These are phyloP conservation scores for Tephrocybe sp. DNA, from an alignment of 768 basidiomycete genomes.

Conservation along the genomic window DNA sequence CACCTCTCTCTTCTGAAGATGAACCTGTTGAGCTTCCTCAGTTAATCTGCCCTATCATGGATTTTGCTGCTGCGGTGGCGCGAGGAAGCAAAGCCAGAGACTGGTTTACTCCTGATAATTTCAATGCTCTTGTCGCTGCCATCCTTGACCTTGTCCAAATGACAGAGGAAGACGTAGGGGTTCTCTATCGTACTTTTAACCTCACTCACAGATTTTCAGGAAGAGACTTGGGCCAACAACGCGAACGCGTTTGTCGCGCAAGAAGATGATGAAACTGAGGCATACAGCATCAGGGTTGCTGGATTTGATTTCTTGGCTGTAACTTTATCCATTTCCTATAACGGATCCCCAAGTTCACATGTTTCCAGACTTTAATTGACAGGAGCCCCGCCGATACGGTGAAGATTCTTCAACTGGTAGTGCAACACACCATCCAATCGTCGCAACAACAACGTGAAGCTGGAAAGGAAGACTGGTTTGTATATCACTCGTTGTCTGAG, in stretches of 20 bases:
- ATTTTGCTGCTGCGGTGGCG: slow-evolving; percentile 68
- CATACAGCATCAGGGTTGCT: slow-evolving; percentile 80
- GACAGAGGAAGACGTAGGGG: slow-evolving; percentile 81
- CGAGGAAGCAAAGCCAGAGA: slow-evolving; percentile 62
- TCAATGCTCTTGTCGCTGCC: slow-evolving; percentile 47
- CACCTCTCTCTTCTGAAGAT: slow-evolving; percentile 71
- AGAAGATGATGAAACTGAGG: slow-evolving; percentile 87
- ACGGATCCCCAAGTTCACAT: background rate
- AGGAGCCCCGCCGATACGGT: slow-evolving; percentile 49
- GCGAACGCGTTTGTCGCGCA: slow-evolving; percentile 92
- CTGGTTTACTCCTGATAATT: slow-evolving; percentile 57
- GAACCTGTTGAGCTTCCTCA: slow-evolving; percentile 73
- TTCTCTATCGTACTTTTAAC: background rate
- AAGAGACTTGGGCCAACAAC: slow-evolving; percentile 86
- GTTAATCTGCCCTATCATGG: slow-evolving; percentile 75
- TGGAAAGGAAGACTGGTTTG: slow-evolving; percentile 64
- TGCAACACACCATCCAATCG: slow-evolving; percentile 53
- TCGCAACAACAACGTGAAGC: slow-evolving; percentile 54
- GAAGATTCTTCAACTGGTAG: slow-evolving; percentile 48
- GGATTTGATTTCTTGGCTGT: slow-evolving; percentile 84
- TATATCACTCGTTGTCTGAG: slow-evolving; percentile 1
- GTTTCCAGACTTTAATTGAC: slow-evolving; percentile 53
- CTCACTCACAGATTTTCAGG: slow-evolving; percentile 42
- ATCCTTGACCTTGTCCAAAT: slow-evolving; percentile 80
- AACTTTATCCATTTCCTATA: slow-evolving; percentile 16